phyloP scores from a whole-genome alignment of 768 basidiomycete species.

The Rickenella mellea region DNA sequence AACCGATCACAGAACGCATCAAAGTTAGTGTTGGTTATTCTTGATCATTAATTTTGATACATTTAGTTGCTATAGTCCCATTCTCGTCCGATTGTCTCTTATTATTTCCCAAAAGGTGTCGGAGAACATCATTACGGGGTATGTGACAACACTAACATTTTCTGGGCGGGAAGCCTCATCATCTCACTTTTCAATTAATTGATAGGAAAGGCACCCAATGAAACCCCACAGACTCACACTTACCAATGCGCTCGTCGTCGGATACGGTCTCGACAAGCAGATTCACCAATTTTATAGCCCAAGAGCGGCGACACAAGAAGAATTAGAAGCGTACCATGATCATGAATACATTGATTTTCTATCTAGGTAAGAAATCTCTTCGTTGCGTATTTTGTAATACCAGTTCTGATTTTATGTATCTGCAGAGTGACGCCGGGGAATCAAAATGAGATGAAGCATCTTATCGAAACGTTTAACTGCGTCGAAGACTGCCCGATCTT shows the following conservation, averaged over 20 bases:
- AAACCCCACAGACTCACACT: constrained; percentile 94
- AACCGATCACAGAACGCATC: constrained; percentile 72
- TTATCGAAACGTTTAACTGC: constrained; percentile 85
- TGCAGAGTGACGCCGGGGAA: constrained; percentile 77
- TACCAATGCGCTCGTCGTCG: constrained; percentile 91
- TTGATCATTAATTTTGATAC: background rate
- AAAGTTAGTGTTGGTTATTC: constrained; percentile 41
- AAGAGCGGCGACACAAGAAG: constrained; percentile 77
- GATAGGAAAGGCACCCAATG: constrained; percentile 96
- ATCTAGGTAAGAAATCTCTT: constrained; percentile 49
- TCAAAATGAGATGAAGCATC: constrained; percentile 56
- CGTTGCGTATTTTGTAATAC: background rate
- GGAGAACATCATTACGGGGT: constrained; percentile 97
- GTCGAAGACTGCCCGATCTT: constrained; percentile 98
- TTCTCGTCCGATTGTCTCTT: constrained; percentile 85
- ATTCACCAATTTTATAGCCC: constrained; percentile 91
- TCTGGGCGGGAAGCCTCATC: constrained; percentile 3
- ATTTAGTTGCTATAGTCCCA: constrained; percentile 40
- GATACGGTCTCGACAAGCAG: constrained; percentile 91
- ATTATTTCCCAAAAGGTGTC: constrained; percentile 90
- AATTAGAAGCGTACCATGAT: constrained; percentile 88
- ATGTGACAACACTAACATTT: constrained; percentile 17
- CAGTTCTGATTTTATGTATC: background rate
- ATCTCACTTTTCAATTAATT: constrained; percentile 2
- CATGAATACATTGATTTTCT: constrained; percentile 94